Evolutionary conservation across 2,329 filamentous ascomycete species (phyloP).

Genomic region (Rutstroemia sydowiana): DNA sequence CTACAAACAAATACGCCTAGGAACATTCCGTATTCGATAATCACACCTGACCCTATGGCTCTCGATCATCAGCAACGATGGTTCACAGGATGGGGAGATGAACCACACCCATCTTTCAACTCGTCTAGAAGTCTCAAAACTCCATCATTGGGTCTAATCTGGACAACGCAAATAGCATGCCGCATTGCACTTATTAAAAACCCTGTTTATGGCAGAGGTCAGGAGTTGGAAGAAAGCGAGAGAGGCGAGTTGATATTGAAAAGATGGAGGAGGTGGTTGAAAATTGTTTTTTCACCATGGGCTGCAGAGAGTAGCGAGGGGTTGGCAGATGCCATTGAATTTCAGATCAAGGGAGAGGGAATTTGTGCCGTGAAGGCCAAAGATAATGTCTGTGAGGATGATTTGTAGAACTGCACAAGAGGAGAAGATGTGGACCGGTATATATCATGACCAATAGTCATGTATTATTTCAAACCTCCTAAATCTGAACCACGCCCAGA

Average conservation of each 20-base stretch:
- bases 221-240: constrained; percentile 31
- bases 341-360: constrained; percentile 67
- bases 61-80: constrained; percentile 88
- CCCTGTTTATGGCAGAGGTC: constrained; percentile 40
- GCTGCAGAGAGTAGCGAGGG: constrained; percentile 45
- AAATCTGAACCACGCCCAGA: too few relatives aligned
- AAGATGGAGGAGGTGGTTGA: constrained; percentile 70
- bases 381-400: too few relatives aligned
- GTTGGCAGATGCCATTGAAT: constrained; percentile 52
- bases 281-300: constrained; percentile 85
- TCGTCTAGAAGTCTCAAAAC: constrained; percentile 57
- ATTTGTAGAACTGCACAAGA: too few relatives aligned
- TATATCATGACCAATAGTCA: too few relatives aligned
- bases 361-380: constrained; percentile 31
- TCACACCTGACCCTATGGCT: constrained; percentile 49
- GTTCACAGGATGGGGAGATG: constrained; percentile 92
- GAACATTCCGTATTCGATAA: constrained; percentile 5
- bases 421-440: too few relatives aligned
- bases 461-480: too few relatives aligned
- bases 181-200: constrained; percentile 75
- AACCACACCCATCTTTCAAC: constrained; percentile 32
- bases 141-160: constrained; percentile 78
- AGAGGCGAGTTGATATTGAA: constrained; percentile 42
- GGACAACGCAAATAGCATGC: constrained; percentile 81
- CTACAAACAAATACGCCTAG: too few relatives aligned